Percentiles rank a stretch among this genome's conserved stretches.
These are phyloP conservation scores for Rubia occidens DNA, from an alignment of 305 asterid species.

Conservation along the genomic window DNA sequence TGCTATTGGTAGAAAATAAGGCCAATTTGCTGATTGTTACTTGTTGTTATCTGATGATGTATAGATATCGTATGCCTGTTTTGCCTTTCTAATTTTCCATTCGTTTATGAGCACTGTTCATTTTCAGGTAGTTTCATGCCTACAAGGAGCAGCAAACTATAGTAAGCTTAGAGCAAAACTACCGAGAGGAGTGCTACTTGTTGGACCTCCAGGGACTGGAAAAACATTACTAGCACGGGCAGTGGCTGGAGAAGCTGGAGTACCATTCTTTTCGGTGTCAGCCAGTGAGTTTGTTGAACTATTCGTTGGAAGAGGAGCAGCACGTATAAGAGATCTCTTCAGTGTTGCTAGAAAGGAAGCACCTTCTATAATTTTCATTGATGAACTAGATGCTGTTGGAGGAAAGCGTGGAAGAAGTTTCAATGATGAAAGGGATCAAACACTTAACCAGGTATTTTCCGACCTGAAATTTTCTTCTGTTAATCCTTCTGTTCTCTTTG, in stretches of 20 bases:
- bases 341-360: constrained; percentile 76
- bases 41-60: neutral
- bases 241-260: constrained; percentile 96
- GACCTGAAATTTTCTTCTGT: neutral
- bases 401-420: constrained; percentile 95
- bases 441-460: constrained; percentile 71
- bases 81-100: neutral
- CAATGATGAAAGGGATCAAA: constrained; percentile 94
- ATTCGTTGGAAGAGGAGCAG: constrained; percentile 97
- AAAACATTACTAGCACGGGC: constrained; percentile 94
- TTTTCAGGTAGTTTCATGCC: constrained; percentile 71
- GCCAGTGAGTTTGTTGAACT: constrained; percentile 97
- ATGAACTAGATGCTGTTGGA: constrained; percentile 97
- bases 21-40: neutral
- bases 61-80: neutral
- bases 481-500: neutral
- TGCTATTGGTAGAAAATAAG: neutral
- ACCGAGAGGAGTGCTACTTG: constrained; percentile 87
- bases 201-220: constrained; percentile 99
- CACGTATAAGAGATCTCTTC: constrained; percentile 88
- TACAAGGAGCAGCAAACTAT: constrained; percentile 81
- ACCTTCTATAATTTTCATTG: constrained; percentile 87
- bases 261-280: constrained; percentile 88
- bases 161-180: constrained; percentile 86
- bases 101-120: constrained; percentile 1